phyloP scores from a whole-genome alignment of 2,329 filamentous ascomycete genomes.

The Setomelanomma holmii region DNA sequence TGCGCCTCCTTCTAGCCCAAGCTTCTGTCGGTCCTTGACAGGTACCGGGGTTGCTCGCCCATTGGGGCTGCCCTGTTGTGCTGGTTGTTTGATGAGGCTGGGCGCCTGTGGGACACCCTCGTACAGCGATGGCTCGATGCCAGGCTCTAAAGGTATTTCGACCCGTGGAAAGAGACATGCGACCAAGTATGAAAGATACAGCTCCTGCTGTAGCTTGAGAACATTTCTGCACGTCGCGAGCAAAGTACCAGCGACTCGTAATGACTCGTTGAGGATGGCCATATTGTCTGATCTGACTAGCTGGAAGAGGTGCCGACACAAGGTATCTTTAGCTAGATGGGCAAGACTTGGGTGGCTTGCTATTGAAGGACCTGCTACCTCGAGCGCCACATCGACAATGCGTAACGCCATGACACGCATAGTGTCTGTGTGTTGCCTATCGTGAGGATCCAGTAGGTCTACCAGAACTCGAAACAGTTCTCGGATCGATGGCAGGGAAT shows the following conservation, averaged over 20 bases:
- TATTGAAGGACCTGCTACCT: slow-evolving; percentile 95
- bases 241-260: slow-evolving; percentile 89
- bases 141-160: slow-evolving; percentile 87
- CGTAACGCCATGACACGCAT: slow-evolving; percentile 97
- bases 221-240: slow-evolving; percentile 89
- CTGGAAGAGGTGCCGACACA: slow-evolving; percentile 95
- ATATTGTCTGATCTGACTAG: slow-evolving; percentile 96
- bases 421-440: slow-evolving; percentile 88
- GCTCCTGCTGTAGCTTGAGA: slow-evolving; percentile 93
- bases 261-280: slow-evolving; percentile 88
- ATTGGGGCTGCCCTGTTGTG: slow-evolving; percentile 71
- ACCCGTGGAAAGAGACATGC: slow-evolving; percentile 93
- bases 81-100: slow-evolving; percentile 79
- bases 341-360: slow-evolving; percentile 89
- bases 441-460: slow-evolving; percentile 90
- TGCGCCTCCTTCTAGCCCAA: slow-evolving; percentile 89
- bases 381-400: slow-evolving; percentile 95
- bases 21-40: slow-evolving; percentile 88
- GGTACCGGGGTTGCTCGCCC: slow-evolving; percentile 89
- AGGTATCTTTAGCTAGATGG: slow-evolving; percentile 84
- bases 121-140: slow-evolving; percentile 90
- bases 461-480: slow-evolving; percentile 94
- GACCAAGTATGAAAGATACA: slow-evolving; percentile 93
- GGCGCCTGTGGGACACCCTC: slow-evolving; percentile 91
- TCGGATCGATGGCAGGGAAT: slow-evolving; percentile 90